These are phyloP conservation scores for Penicillium chermesinum DNA, from an alignment of 495 filamentous ascomycete species.

Conservation along the genomic window DNA sequence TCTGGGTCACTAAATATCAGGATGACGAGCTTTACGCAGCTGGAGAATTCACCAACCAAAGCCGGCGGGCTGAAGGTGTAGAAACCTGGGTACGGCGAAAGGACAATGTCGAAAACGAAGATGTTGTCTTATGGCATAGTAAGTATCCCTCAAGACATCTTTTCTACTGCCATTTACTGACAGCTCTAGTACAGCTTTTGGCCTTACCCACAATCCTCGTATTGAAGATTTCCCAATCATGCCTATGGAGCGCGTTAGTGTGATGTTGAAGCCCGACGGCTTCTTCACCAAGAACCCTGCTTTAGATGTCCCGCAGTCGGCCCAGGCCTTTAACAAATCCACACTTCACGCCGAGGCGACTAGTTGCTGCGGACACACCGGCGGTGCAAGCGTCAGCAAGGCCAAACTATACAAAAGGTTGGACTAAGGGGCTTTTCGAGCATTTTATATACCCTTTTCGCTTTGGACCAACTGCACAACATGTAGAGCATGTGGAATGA, in stretches of 20 bases:
- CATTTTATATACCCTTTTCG: constrained; percentile 1
- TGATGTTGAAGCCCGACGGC: constrained; percentile 63
- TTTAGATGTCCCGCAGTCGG: constrained; percentile 60
- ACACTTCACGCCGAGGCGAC: constrained; percentile 27
- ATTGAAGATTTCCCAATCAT: constrained; percentile 64
- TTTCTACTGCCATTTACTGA: background rate
- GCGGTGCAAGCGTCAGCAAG: constrained; percentile 18
- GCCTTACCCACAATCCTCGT: constrained; percentile 56
- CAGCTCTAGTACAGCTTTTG: constrained; percentile 40
- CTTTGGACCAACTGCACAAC: background rate
- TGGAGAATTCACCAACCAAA: constrained; percentile 86
- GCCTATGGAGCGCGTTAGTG: constrained; percentile 57
- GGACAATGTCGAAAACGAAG: constrained; percentile 46
- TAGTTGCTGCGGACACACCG: constrained; percentile 21
- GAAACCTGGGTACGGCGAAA: constrained; percentile 48
- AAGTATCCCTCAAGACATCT: constrained; percentile 8
- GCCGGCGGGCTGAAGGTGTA: constrained; percentile 55
- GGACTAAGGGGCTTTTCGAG: constrained; percentile 15
- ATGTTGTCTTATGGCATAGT: constrained; percentile 56
- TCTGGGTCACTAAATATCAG: constrained; percentile 75
- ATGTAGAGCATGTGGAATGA: background rate
- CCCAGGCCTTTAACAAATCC: constrained; percentile 38
- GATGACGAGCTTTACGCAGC: constrained; percentile 79
- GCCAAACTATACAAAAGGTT: constrained; percentile 37
- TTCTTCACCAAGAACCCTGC: constrained; percentile 75